A percentile compares a stretch with the other conserved stretches of the same genome.
phyloP scores from a whole-genome alignment of 1,139 yeast species.

The Yamadazyma friedrichii region DNA sequence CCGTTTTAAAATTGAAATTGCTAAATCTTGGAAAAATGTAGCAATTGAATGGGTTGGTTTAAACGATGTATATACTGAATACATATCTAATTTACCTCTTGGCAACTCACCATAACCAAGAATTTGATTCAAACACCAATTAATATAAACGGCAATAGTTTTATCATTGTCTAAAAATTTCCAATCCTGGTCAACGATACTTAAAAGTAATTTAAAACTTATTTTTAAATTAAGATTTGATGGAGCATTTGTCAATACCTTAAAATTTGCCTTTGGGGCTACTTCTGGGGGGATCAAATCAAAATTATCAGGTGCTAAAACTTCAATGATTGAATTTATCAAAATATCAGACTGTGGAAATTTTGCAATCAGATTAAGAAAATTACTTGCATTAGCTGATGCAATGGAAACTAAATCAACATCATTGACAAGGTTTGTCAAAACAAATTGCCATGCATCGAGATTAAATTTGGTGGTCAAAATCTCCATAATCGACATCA shows the following conservation, averaged over 20 bases:
- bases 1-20: not conserved
- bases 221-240: slow-evolving; percentile 9
- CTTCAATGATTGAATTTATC: not conserved
- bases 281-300: not conserved
- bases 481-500: not conserved
- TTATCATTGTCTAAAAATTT: slow-evolving; percentile 10
- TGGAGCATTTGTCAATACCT: not conserved
- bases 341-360: not conserved
- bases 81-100: slow-evolving; percentile 16
- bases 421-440: no score
- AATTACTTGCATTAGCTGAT: no score
- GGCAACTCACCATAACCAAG: slow-evolving; percentile 13
- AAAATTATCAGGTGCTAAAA: not conserved
- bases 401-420: no score
- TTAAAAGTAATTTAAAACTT: slow-evolving; percentile 21
- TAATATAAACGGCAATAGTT: slow-evolving; percentile 10
- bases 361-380: no score
- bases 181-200: slow-evolving; percentile 27
- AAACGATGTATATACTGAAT: slow-evolving; percentile 21
- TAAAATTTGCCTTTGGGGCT: not conserved
- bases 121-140: slow-evolving; percentile 12
- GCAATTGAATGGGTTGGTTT: slow-evolving; percentile 25
- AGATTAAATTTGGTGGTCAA: not conserved
- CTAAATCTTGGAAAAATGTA: slow-evolving; percentile 12
- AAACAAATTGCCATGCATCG: not conserved